Evolutionary conservation across 441 rosid genomes (phyloP).

Genomic region (Euphorbia celastroides): DNA sequence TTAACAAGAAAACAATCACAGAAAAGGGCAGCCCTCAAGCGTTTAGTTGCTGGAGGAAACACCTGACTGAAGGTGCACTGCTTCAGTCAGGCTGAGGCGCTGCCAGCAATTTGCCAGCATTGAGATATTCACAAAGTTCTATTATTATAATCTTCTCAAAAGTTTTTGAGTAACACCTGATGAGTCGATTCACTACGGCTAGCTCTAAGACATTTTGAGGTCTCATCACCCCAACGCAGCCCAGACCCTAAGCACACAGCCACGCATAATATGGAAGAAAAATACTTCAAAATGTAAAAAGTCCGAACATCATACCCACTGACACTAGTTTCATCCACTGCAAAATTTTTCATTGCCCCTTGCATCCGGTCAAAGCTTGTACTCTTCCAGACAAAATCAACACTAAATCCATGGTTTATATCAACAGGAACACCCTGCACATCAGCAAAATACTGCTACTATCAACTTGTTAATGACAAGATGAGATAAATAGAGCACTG

Average conservation of each 20-base stretch:
- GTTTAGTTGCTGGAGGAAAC: too few species aligned
- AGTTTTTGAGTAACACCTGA: neutral
- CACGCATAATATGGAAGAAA: neutral
- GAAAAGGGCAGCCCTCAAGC: too few species aligned
- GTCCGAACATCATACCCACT: conserved; percentile 71
- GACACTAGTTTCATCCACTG: conserved; percentile 99
- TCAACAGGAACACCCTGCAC: conserved; percentile 92
- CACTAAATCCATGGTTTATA: conserved; percentile 89
- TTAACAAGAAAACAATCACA: too few species aligned
- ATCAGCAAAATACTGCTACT: conserved; percentile 14
- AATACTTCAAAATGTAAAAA: neutral
- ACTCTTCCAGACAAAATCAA: conserved; percentile 99
- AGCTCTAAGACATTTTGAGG: neutral
- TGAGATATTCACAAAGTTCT: too few species aligned
- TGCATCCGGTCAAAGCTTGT: conserved; percentile 99
- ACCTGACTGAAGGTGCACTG: too few species aligned
- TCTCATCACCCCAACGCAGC: neutral
- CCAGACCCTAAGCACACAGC: neutral
- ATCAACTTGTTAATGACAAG: neutral
- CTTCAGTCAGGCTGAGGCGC: too few species aligned
- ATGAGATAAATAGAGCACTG: conserved; percentile 5
- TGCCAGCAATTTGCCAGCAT: too few species aligned
- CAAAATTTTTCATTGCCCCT: conserved; percentile 99
- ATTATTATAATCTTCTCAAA: too few species aligned
- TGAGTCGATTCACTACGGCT: neutral